Conservation (phyloP, 1,139 yeast genomes). For the Kodamaea anthophila region DNA sequence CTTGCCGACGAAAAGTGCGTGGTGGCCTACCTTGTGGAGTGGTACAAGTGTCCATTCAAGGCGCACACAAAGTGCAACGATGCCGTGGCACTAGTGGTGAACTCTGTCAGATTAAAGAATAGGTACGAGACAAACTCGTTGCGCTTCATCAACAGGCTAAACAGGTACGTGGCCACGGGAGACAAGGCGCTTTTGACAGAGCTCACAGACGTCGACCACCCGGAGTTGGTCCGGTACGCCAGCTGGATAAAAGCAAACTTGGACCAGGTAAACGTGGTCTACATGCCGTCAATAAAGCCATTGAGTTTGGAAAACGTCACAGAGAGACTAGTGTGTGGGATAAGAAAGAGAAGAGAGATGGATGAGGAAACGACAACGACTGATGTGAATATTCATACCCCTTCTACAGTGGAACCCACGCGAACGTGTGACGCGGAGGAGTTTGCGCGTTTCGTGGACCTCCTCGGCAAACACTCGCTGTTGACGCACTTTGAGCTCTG, state of each 20-base stretch:
- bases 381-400: not conserved
- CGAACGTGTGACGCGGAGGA: not conserved
- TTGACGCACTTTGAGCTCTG: slow-evolving; percentile 10
- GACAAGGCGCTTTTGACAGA: slow-evolving; percentile 6
- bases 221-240: slow-evolving; percentile 11
- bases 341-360: slow-evolving; percentile 10
- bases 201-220: slow-evolving; percentile 17
- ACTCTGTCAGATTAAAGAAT: slow-evolving; percentile 21
- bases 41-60: slow-evolving; percentile 50
- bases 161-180: slow-evolving; percentile 7
- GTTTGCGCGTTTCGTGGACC: slow-evolving; percentile 1
- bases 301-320: slow-evolving; percentile 12
- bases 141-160: slow-evolving; percentile 23
- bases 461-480: slow-evolving; percentile 4
- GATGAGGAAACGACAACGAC: not conserved
- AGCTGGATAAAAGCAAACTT: slow-evolving; percentile 8
- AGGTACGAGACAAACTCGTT: slow-evolving; percentile 29
- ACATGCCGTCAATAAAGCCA: slow-evolving; percentile 14
- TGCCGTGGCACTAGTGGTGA: slow-evolving; percentile 17
- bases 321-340: slow-evolving; percentile 11
- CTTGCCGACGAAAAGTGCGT: slow-evolving; percentile 60
- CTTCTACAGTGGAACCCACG: not conserved
- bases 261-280: slow-evolving; percentile 10
- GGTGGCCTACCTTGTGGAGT: slow-evolving; percentile 59
- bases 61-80: slow-evolving; percentile 11